Conservation (phyloP, 495 filamentous ascomycete species). For the Filosporella fistucella region DNA sequence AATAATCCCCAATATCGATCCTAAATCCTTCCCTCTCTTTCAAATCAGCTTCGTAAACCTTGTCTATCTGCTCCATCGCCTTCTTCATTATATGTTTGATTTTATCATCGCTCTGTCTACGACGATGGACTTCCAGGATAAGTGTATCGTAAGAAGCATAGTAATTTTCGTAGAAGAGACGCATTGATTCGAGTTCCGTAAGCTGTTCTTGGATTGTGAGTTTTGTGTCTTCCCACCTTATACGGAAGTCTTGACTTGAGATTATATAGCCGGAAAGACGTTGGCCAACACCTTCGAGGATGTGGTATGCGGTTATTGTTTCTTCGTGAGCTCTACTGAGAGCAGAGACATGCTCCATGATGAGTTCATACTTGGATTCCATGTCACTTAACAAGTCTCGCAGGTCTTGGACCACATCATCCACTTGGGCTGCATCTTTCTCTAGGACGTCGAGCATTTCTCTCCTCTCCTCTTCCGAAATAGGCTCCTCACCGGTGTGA, state of each 20-base stretch:
- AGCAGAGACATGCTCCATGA: constrained; percentile 50
- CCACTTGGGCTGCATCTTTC: constrained; percentile 80
- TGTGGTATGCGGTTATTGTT: constrained; percentile 53
- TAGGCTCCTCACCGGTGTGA: constrained; percentile 33
- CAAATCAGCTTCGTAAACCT: constrained; percentile 69
- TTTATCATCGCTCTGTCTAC: constrained; percentile 63
- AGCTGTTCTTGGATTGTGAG: constrained; percentile 61
- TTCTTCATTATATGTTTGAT: constrained; percentile 71
- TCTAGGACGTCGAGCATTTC: constrained; percentile 82
- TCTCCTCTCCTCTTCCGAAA: constrained; percentile 68
- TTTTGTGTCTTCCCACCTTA: constrained; percentile 72
- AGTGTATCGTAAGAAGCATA: constrained; percentile 77
- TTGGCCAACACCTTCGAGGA: constrained; percentile 62
- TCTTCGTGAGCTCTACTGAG: constrained; percentile 43
- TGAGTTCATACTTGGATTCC: constrained; percentile 58
- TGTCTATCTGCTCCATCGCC: constrained; percentile 68
- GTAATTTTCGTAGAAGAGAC: constrained; percentile 79
- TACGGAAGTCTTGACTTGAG: constrained; percentile 64
- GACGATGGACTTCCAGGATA: constrained; percentile 73
- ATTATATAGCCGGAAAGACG: constrained; percentile 64
- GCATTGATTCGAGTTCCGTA: constrained; percentile 66
- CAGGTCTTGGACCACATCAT: constrained; percentile 85
- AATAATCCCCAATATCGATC: constrained; percentile 74
- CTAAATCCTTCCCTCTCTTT: constrained; percentile 74
- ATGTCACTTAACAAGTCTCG: constrained; percentile 70